Percentiles rank a stretch among this genome's conserved stretches.
phyloP scores from a whole-genome alignment of 179 eudicot species.

The Drosera spatulata region DNA sequence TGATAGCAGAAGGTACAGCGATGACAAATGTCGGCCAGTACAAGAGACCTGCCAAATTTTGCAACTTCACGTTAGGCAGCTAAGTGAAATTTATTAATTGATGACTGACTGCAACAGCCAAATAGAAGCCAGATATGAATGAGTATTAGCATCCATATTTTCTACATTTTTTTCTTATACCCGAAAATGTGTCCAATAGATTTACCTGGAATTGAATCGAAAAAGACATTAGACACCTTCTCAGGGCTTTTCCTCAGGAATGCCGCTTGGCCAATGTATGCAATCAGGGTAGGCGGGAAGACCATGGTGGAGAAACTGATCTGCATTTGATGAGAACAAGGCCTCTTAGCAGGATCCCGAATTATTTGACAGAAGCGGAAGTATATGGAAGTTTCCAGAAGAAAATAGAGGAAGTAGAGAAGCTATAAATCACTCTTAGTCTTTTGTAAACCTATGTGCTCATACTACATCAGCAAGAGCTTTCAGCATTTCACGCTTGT shows the following conservation, averaged over 20 bases:
- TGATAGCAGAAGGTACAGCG: slow-evolving; percentile 8
- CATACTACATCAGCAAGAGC: background rate
- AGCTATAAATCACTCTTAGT: too few species aligned
- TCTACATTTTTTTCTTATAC: background rate
- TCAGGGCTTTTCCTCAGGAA: slow-evolving; percentile 2
- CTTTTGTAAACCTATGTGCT: background rate
- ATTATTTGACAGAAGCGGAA: too few species aligned
- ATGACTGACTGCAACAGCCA: background rate
- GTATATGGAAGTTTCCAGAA: too few species aligned
- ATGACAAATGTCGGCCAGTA: slow-evolving; percentile 12
- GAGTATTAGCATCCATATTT: background rate
- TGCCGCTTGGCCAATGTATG: slow-evolving; percentile 13
- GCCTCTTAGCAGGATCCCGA: too few species aligned
- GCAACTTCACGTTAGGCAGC: too few species aligned
- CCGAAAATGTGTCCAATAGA: background rate
- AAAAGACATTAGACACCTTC: slow-evolving; percentile 7
- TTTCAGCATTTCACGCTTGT: too few species aligned
- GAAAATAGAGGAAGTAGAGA: too few species aligned
- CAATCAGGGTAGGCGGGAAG: slow-evolving; percentile 15
- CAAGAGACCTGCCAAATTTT: background rate
- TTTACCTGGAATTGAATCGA: slow-evolving; percentile 11
- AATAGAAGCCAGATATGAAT: background rate
- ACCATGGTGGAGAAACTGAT: slow-evolving; percentile 24
- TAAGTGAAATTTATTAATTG: too few species aligned
- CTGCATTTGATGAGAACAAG: slow-evolving; percentile 6